Conservation (phyloP, 176 grass and related monocot genomes). For the Aegilops sharonensis region DNA sequence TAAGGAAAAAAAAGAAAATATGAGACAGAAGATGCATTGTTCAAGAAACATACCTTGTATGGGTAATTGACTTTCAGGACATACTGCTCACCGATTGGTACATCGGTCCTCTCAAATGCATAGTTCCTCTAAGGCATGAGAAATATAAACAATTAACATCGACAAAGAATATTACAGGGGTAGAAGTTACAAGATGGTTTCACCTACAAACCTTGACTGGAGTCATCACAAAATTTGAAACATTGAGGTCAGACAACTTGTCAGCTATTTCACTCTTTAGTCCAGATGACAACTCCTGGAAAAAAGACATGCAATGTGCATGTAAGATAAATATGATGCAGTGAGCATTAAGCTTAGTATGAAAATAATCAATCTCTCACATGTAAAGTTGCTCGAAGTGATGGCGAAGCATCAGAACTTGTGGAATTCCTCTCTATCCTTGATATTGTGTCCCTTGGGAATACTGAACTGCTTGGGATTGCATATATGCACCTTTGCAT, state of each 20-base stretch:
- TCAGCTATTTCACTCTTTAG: conserved; percentile 91
- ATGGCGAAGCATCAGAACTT: conserved; percentile 47
- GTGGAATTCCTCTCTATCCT: conserved; percentile 39
- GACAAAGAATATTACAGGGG: not conserved
- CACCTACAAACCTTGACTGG: conserved; percentile 78
- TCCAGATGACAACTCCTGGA: conserved; percentile 72
- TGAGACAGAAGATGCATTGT: conserved; percentile 18
- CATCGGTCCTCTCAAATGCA: conserved; percentile 88
- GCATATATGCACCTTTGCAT: conserved; percentile 98
- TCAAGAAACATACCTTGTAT: conserved; percentile 61
- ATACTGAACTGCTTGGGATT: conserved; percentile 71
- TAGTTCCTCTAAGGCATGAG: conserved; percentile 77
- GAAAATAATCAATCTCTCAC: conserved; percentile 48
- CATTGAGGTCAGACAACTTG: conserved; percentile 71
- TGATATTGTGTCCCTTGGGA: conserved; percentile 51
- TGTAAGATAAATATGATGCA: conserved; percentile 16
- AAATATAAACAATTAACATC: conserved; percentile 23
- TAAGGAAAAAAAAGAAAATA: not conserved
- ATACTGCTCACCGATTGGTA: conserved; percentile 84
- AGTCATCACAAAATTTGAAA: conserved; percentile 86
- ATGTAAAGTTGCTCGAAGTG: conserved; percentile 69
- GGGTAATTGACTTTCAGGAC: conserved; percentile 97
- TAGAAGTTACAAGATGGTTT: not conserved
- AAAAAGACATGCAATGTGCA: conserved; percentile 32
- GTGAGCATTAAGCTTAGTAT: conserved; percentile 12